A percentile compares a stretch with the other conserved stretches of the same genome.
These are phyloP conservation scores for Tricholoma saponaceum DNA, from an alignment of 768 basidiomycete genomes.

Conservation along the genomic window DNA sequence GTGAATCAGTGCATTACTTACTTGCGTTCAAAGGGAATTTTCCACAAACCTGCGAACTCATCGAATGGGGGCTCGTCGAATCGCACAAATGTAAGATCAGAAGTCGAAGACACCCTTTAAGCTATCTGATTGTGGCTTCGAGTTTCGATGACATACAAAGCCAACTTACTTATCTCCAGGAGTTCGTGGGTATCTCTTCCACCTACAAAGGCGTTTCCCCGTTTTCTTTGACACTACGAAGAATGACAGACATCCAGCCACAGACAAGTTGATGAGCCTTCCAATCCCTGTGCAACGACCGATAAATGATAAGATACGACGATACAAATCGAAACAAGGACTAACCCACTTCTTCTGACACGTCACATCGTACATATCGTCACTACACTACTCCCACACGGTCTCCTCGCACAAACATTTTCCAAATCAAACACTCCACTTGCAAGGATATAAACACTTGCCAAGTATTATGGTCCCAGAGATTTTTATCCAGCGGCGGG, in stretches of 20 bases:
- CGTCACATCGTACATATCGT: neutral
- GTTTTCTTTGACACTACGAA: neutral
- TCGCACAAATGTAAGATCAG: no score
- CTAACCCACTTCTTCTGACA: slow-evolving; percentile 9
- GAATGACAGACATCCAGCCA: neutral
- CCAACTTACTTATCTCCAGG: neutral
- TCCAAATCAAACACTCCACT: neutral
- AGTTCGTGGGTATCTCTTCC: neutral
- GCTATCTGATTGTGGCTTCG: no score
- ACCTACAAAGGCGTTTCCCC: neutral
- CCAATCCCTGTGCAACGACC: neutral
- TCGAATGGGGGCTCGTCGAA: no score
- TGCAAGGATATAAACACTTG: slow-evolving; percentile 4
- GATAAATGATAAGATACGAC: neutral
- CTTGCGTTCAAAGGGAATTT: no score
- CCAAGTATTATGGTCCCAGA: slow-evolving; percentile 10
- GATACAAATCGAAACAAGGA: neutral
- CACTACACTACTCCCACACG: slow-evolving; percentile 2
- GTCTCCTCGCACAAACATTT: slow-evolving; percentile 4
- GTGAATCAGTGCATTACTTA: no score
- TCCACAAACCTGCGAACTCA: no score
- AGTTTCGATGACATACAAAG: no score
- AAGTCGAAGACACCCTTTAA: no score
- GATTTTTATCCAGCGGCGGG: no score
- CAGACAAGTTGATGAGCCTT: slow-evolving; percentile 1